Conservation (phyloP, 441 rosid species). For the Rhodomyrtus psidioides region DNA sequence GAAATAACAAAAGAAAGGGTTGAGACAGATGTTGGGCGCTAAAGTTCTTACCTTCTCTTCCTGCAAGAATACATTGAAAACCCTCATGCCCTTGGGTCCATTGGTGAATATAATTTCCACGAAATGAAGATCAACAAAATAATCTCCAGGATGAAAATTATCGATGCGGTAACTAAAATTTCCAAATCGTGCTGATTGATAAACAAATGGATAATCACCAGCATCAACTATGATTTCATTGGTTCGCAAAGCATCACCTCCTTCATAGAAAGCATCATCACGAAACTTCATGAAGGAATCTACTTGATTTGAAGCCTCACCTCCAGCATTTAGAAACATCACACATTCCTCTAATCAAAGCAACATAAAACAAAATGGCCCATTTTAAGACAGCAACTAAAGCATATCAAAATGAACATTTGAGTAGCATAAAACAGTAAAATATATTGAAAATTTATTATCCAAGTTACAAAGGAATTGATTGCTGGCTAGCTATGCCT, state of each 20-base stretch:
- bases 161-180: constrained; percentile 50
- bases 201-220: constrained; percentile 67
- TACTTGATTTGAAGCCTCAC: constrained; percentile 29
- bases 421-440: neutral
- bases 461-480: neutral
- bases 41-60: constrained; percentile 63
- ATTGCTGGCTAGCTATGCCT: neutral
- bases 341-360: constrained; percentile 44
- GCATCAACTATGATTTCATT: constrained; percentile 59
- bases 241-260: constrained; percentile 66
- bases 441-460: neutral
- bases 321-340: constrained; percentile 78
- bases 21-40: neutral
- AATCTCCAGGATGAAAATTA: constrained; percentile 47
- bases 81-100: constrained; percentile 84
- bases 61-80: constrained; percentile 75
- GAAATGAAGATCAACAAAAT: constrained; percentile 72
- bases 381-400: neutral
- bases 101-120: constrained; percentile 73
- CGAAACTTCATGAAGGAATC: constrained; percentile 33
- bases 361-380: neutral
- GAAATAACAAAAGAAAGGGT: neutral
- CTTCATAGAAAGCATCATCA: constrained; percentile 49
- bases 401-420: neutral
- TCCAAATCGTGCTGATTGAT: constrained; percentile 72